Evolutionary conservation across 2,329 filamentous ascomycete species (phyloP).

Genomic region (Aspergillus latus): DNA sequence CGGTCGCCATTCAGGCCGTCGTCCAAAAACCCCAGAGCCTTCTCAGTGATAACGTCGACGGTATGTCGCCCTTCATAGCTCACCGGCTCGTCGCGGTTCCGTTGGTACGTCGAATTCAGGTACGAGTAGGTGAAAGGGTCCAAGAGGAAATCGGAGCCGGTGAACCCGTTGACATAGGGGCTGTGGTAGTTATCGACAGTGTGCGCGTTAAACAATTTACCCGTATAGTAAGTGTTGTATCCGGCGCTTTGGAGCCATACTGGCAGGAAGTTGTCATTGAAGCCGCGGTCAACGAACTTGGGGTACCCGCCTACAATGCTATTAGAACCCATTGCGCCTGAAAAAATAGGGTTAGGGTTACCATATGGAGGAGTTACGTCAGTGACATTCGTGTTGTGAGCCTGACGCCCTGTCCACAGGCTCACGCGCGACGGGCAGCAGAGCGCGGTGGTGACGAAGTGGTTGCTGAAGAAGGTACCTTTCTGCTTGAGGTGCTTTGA

Average conservation of each 20-base stretch:
- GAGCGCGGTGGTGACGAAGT: constrained; percentile 61
- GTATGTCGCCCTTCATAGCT: constrained; percentile 56
- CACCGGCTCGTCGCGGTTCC: constrained; percentile 56
- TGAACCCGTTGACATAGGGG: constrained; percentile 61
- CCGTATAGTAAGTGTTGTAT: constrained; percentile 68
- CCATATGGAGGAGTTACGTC: constrained; percentile 35
- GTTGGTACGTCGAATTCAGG: constrained; percentile 60
- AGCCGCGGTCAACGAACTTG: constrained; percentile 64
- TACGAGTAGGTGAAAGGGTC: constrained; percentile 69
- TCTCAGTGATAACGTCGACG: constrained; percentile 58
- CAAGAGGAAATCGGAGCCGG: constrained; percentile 58
- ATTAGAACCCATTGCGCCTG: background rate
- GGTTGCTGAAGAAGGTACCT: constrained; percentile 59
- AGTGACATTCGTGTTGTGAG: constrained; percentile 70
- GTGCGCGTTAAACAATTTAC: constrained; percentile 68
- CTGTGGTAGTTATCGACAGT: constrained; percentile 61
- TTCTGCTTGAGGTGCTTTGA: constrained; percentile 35
- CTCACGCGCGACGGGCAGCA: constrained; percentile 67
- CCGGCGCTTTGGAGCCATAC: constrained; percentile 69
- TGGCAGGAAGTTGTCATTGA: constrained; percentile 67
- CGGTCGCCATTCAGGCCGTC: constrained; percentile 55
- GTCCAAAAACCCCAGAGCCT: constrained; percentile 61
- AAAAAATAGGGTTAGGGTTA: background rate
- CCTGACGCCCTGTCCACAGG: constrained; percentile 62
- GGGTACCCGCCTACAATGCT: constrained; percentile 49